phyloP scores from a whole-genome alignment of 2,329 filamentous ascomycete genomes.

The Thelonectria discophora region DNA sequence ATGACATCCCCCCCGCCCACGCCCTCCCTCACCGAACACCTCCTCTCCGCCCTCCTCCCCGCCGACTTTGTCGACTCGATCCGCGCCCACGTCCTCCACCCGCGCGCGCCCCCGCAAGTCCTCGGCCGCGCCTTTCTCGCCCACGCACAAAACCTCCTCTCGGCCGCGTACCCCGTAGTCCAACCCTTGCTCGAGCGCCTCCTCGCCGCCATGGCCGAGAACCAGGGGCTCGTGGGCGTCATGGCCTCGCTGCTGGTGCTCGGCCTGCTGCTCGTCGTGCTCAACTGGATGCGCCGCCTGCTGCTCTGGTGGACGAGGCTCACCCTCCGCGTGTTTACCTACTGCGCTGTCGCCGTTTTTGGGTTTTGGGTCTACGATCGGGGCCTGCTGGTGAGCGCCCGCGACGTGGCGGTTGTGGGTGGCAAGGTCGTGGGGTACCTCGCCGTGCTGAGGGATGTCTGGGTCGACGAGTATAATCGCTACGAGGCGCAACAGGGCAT shows the following conservation, averaged over 20 bases:
- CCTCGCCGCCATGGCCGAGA: conserved; percentile 46
- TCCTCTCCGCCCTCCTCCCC: conserved; percentile 55
- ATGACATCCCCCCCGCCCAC: conserved; percentile 46
- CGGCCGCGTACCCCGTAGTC: conserved; percentile 52
- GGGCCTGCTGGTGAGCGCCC: conserved; percentile 70
- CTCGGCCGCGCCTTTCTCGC: conserved; percentile 47
- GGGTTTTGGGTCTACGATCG: conserved; percentile 69
- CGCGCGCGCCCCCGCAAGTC: conserved; percentile 55
- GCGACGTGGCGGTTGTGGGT: conserved; percentile 61
- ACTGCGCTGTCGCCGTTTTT: conserved; percentile 64
- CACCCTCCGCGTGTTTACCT: conserved; percentile 69
- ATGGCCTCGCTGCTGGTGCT: conserved; percentile 47
- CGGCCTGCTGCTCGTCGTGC: conserved; percentile 69
- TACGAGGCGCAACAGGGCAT: conserved; percentile 60
- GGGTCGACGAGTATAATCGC: conserved; percentile 65
- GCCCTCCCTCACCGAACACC: conserved; percentile 42
- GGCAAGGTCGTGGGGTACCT: conserved; percentile 57
- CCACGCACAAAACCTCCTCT: conserved; percentile 43
- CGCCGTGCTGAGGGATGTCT: conserved; percentile 61
- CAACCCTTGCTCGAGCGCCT: conserved; percentile 54
- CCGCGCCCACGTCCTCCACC: conserved; percentile 58
- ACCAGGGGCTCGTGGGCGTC: conserved; percentile 47
- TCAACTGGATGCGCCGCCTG: conserved; percentile 76
- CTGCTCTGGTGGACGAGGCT: conserved; percentile 82
- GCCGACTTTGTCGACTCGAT: conserved; percentile 55